Evolutionary conservation across 345 rosid species (phyloP).

Genomic region (Lumnitzera littorea): DNA sequence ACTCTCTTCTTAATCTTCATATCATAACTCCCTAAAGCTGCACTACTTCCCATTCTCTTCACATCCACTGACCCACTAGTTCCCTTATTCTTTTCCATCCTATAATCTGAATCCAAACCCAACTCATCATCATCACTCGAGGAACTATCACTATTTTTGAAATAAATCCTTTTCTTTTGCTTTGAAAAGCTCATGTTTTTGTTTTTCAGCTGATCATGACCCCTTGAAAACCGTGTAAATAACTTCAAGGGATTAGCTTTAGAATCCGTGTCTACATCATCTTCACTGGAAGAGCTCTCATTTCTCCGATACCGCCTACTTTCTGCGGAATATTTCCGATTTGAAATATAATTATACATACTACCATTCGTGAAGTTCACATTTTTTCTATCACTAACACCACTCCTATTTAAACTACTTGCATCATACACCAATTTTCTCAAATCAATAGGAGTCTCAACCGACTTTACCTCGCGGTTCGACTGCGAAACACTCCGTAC

Average conservation of each 20-base stretch:
- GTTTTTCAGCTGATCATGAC: conserved; percentile 4
- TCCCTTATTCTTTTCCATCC: conserved; percentile 16
- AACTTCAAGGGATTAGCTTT: conserved; percentile 8
- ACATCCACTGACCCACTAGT: conserved; percentile 37
- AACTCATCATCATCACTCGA: conserved; percentile 57
- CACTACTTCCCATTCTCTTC: conserved; percentile 56
- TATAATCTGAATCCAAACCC: conserved; percentile 17
- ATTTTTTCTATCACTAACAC: conserved; percentile 8
- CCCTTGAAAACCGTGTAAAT: conserved; percentile 3
- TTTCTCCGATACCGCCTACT: conserved; percentile 25
- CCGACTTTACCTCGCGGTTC: conserved; percentile 18
- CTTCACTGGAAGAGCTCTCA: conserved; percentile 19
- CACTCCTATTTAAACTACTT: conserved; percentile 3
- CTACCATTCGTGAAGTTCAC: conserved; percentile 6
- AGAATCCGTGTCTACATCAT: conserved; percentile 1
- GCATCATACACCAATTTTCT: conserved; percentile 29
- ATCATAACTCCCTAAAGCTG: conserved; percentile 72
- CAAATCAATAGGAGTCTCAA: conserved; percentile 42
- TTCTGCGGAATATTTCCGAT: conserved; percentile 43
- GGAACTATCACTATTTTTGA: conserved; percentile 35
- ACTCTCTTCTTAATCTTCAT: conserved; percentile 58
- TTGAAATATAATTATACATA: conserved; percentile 10
- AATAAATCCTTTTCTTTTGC: conserved; percentile 19
- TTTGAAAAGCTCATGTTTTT: conserved; percentile 3
- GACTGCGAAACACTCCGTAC: neutral